phyloP scores from a whole-genome alignment of 2,329 filamentous ascomycete species.

The Rutstroemia sp. region DNA sequence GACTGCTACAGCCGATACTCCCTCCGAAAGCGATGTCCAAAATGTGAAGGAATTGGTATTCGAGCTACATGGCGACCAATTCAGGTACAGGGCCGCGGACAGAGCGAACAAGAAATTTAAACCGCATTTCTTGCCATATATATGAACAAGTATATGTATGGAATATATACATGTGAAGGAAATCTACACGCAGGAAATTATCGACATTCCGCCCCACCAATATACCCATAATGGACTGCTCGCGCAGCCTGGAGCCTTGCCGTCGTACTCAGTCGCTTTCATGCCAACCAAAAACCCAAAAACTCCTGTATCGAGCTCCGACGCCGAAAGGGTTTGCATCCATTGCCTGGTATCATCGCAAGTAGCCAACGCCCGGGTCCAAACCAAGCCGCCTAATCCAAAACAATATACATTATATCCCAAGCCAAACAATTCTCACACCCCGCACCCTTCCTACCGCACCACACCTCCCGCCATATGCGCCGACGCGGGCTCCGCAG shows the following conservation, averaged over 20 bases:
- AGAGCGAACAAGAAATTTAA: conserved; percentile 90
- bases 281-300: too few species aligned
- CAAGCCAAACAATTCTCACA: background rate
- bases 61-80: conserved; percentile 82
- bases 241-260: too few species aligned
- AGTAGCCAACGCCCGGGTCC: too few species aligned
- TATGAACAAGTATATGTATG: conserved; percentile 43
- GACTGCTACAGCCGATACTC: conserved; percentile 10
- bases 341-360: too few species aligned
- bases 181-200: too few species aligned
- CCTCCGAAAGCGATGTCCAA: conserved; percentile 3
- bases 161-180: too few species aligned
- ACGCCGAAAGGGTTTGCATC: too few species aligned
- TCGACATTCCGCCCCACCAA: too few species aligned
- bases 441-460: background rate
- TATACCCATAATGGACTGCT: too few species aligned
- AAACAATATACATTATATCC: background rate
- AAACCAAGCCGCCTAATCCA: background rate
- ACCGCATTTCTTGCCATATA: conserved; percentile 65
- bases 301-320: too few species aligned
- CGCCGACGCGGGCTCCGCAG: background rate
- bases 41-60: conserved; percentile 53
- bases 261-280: too few species aligned
- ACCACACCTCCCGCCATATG: background rate
- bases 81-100: conserved; percentile 75